A percentile compares a stretch with the other conserved stretches of the same genome.
phyloP scores from a whole-genome alignment of 2,329 filamentous ascomycete species.

The Pseudopyricularia cyperi region DNA sequence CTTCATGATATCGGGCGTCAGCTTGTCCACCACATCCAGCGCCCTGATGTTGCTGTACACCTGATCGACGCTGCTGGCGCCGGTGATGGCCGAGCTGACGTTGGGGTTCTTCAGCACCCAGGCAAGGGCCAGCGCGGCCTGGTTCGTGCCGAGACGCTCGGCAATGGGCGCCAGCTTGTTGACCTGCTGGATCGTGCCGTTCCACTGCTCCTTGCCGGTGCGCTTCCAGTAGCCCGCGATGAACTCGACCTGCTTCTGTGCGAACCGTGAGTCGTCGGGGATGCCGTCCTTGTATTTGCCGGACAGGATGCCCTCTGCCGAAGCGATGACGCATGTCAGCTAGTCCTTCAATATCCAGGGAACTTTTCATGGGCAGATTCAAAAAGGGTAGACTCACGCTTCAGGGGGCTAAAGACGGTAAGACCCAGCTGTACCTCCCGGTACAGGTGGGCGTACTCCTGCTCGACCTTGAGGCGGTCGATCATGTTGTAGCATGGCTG shows the following conservation, averaged over 20 bases:
- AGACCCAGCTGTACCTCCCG: constrained; percentile 43
- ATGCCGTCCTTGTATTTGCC: constrained; percentile 54
- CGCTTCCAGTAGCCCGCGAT: constrained; percentile 38
- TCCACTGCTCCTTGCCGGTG: constrained; percentile 39
- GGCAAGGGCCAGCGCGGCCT: constrained; percentile 42
- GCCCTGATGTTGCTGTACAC: constrained; percentile 47
- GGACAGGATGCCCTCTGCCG: constrained; percentile 35
- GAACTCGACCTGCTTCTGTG: constrained; percentile 40
- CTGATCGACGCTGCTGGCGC: constrained; percentile 45
- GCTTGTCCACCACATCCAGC: constrained; percentile 35
- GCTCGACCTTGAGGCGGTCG: constrained; percentile 36
- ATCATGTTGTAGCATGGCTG: constrained; percentile 59
- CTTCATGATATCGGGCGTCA: constrained; percentile 44
- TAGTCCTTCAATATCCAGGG: constrained; percentile 10
- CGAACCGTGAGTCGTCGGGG: constrained; percentile 46
- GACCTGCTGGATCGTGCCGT: constrained; percentile 39
- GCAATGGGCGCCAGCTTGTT: constrained; percentile 49
- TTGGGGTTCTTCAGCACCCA: constrained; percentile 52
- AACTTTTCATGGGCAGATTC: too few species aligned
- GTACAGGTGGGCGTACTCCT: constrained; percentile 43
- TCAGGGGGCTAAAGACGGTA: constrained; percentile 38
- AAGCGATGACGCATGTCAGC: not conserved
- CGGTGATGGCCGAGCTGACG: constrained; percentile 49
- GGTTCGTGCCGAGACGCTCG: constrained; percentile 46
- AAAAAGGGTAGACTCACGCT: constrained; percentile 7